Evolutionary conservation across 2,329 filamentous ascomycete genomes (phyloP).

Genomic region (Hypoxylon sp.): DNA sequence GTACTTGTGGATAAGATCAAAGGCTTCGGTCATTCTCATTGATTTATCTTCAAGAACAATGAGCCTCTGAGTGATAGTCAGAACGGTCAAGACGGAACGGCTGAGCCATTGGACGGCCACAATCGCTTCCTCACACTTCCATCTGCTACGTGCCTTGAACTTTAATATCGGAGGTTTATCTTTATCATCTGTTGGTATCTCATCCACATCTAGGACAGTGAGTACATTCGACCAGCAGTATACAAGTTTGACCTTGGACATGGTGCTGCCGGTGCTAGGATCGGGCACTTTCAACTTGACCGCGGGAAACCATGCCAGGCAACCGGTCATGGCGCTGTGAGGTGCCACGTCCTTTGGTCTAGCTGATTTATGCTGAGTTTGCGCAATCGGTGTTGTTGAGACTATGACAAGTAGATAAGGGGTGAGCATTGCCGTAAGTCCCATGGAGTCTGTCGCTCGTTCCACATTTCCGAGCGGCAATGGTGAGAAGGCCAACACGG

Average conservation of each 20-base stretch:
- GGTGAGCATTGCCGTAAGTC: conserved; percentile 93
- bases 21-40: conserved; percentile 93
- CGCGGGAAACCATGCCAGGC: conserved; percentile 96
- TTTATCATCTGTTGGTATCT: conserved; percentile 75
- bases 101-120: conserved; percentile 98
- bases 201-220: conserved; percentile 90
- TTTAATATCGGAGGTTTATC: conserved; percentile 83
- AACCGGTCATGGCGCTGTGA: conserved; percentile 93
- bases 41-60: conserved; percentile 91
- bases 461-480: conserved; percentile 95
- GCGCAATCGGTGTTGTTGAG: conserved; percentile 94
- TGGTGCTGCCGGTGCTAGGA: conserved; percentile 74
- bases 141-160: conserved; percentile 87
- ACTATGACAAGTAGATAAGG: conserved; percentile 97
- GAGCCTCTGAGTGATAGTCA: conserved; percentile 94
- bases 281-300: conserved; percentile 89
- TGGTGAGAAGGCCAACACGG: conserved; percentile 91
- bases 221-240: conserved; percentile 99
- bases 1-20: conserved; percentile 91
- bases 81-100: conserved; percentile 88
- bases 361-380: conserved; percentile 94
- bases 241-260: conserved; percentile 87
- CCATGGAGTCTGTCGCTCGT: conserved; percentile 87
- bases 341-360: conserved; percentile 91
- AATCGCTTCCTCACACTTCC: conserved; percentile 95